A percentile compares a stretch with the other conserved stretches of the same genome.
Evolutionary conservation across 2,329 filamentous ascomycete genomes (phyloP).

Genomic region (Venturia oleaginea): DNA sequence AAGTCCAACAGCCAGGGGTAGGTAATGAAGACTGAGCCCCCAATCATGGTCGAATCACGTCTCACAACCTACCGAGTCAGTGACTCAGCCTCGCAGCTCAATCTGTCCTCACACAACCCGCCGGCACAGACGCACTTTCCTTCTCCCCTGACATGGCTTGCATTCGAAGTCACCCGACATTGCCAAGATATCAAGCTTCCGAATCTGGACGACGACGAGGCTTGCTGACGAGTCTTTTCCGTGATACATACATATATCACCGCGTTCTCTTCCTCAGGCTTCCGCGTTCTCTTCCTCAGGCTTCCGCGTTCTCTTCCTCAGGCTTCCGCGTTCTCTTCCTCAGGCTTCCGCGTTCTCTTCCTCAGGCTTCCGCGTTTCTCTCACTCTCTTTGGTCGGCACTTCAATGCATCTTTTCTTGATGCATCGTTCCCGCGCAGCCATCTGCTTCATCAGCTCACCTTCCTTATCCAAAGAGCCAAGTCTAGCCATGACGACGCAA

Average conservation of each 20-base stretch:
- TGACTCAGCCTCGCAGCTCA: slow-evolving; percentile 8
- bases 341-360: neutral
- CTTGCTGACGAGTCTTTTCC: slow-evolving; percentile 3
- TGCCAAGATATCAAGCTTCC: neutral
- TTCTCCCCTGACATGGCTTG: neutral
- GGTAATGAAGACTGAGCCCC: no score
- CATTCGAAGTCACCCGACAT: neutral
- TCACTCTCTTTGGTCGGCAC: neutral
- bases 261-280: neutral
- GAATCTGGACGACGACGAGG: neutral
- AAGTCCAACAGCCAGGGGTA: neutral
- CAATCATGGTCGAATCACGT: slow-evolving; percentile 4
- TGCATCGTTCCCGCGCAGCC: neutral
- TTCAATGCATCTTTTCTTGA: neutral
- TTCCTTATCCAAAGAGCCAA: neutral
- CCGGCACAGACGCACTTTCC: neutral
- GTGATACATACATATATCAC: neutral
- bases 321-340: neutral
- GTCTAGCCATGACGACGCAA: neutral
- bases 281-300: neutral
- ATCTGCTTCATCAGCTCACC: neutral
- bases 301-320: neutral
- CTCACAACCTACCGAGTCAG: neutral
- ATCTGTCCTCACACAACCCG: neutral
- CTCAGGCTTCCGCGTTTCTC: slow-evolving; percentile 8